phyloP scores from a whole-genome alignment of 352 stramenopile species.

The Albugo candida region DNA sequence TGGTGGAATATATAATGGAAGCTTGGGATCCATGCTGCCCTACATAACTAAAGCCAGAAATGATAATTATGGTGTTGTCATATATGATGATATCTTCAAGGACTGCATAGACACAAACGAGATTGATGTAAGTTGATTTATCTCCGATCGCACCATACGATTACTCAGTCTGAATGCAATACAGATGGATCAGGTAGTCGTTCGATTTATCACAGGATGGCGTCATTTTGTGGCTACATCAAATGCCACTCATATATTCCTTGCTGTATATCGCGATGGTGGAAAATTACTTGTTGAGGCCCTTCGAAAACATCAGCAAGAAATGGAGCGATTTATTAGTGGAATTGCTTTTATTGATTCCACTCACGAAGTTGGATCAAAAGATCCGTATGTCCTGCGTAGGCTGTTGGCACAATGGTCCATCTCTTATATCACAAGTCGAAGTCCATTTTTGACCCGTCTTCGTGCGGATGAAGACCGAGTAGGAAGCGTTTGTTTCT shows the following conservation, averaged over 20 bases:
- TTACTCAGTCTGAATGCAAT: slow-evolving; percentile 2
- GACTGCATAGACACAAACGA: slow-evolving; percentile 22
- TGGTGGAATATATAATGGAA: slow-evolving; percentile 52
- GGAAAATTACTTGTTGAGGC: slow-evolving; percentile 30
- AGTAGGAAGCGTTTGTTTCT: slow-evolving; percentile 34
- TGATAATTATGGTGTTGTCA: slow-evolving; percentile 40
- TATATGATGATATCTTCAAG: slow-evolving; percentile 50
- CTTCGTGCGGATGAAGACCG: slow-evolving; percentile 33
- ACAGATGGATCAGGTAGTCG: slow-evolving; percentile 31
- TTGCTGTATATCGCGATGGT: slow-evolving; percentile 39
- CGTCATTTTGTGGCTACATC: slow-evolving; percentile 45
- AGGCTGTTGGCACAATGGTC: slow-evolving; percentile 55
- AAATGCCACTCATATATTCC: slow-evolving; percentile 40
- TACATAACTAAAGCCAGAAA: slow-evolving; percentile 57
- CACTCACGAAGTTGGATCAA: slow-evolving; percentile 28
- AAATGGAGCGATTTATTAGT: slow-evolving; percentile 53
- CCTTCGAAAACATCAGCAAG: slow-evolving; percentile 27
- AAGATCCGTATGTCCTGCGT: slow-evolving; percentile 36
- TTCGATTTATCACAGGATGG: slow-evolving; percentile 47
- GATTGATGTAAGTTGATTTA: slow-evolving; percentile 21
- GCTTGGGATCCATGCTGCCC: slow-evolving; percentile 51
- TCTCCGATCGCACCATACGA: neutral
- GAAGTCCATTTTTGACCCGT: slow-evolving; percentile 19
- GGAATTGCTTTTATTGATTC: slow-evolving; percentile 45
- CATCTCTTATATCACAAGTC: slow-evolving; percentile 27